Conservation (phyloP, 108 stramenopile genomes). For the Mediolabrus comicus region DNA sequence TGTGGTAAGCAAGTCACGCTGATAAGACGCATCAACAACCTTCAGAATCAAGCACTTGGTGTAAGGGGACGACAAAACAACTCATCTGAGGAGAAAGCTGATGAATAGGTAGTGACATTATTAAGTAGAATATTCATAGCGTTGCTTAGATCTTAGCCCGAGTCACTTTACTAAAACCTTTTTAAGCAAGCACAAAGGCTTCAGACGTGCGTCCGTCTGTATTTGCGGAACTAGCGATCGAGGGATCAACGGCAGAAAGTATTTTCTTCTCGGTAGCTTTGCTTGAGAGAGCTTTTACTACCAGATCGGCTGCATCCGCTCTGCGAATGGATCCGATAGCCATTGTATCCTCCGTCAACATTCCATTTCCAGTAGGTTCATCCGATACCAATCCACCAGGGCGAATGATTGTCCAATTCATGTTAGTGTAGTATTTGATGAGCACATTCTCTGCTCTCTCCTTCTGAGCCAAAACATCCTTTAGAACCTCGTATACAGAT, state of each 20-base stretch:
- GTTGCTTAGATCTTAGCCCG: not conserved
- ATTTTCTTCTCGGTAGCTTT: slow-evolving; percentile 70
- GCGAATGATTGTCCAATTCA: slow-evolving; percentile 95
- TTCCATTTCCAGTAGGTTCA: slow-evolving; percentile 75
- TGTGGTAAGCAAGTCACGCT: slow-evolving; percentile 23
- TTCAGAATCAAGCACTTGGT: slow-evolving; percentile 1
- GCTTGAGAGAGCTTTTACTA: slow-evolving; percentile 64
- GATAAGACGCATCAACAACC: slow-evolving; percentile 17
- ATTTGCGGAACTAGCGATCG: slow-evolving; percentile 53
- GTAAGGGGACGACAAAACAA: not conserved
- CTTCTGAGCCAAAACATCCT: slow-evolving; percentile 58
- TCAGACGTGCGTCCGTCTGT: slow-evolving; percentile 50
- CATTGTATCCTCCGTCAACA: slow-evolving; percentile 84
- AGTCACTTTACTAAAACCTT: not conserved
- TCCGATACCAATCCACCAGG: slow-evolving; percentile 88
- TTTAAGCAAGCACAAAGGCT: slow-evolving; percentile 52
- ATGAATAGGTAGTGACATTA: not conserved
- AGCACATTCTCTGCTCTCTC: slow-evolving; percentile 74
- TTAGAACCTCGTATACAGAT: slow-evolving; percentile 76
- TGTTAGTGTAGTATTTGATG: slow-evolving; percentile 93
- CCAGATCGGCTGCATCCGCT: slow-evolving; percentile 88
- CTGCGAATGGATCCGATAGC: slow-evolving; percentile 90
- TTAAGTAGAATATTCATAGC: not conserved
- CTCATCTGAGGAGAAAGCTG: not conserved
- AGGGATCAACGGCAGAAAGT: slow-evolving; percentile 74